These are phyloP conservation scores for Phaeosphaeria sp. DNA, from an alignment of 2,329 filamentous ascomycete genomes.

Conservation along the genomic window DNA sequence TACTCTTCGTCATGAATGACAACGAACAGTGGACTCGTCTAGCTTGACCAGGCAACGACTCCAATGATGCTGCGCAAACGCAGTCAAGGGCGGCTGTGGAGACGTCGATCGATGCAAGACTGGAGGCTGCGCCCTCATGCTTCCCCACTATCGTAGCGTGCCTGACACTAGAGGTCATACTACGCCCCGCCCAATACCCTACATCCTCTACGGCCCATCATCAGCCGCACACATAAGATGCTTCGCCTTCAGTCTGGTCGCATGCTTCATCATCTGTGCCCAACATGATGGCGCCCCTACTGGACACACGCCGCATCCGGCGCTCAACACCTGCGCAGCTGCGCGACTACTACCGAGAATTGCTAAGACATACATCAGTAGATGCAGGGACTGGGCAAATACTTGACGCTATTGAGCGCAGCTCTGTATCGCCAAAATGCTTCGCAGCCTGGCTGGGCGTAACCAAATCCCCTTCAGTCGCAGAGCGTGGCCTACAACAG, in stretches of 20 bases:
- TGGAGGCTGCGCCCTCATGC: not conserved
- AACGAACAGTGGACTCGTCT: no score
- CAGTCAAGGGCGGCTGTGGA: not conserved
- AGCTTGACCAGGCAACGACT: not conserved
- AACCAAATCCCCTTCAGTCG: constrained; percentile 19
- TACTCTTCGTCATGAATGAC: no score
- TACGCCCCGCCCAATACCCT: not conserved
- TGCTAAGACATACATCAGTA: not conserved
- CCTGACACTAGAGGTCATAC: not conserved
- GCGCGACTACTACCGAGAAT: constrained; percentile 11
- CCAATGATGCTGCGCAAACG: not conserved
- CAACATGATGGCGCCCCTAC: not conserved
- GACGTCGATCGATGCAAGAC: not conserved
- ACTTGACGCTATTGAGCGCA: constrained; percentile 15
- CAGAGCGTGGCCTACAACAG: constrained; percentile 29
- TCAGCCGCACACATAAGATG: not conserved
- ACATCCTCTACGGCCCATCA: not conserved
- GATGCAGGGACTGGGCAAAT: constrained; percentile 12
- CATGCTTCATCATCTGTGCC: not conserved
- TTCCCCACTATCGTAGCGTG: not conserved
- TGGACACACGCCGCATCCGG: constrained; percentile 15
- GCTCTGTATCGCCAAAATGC: constrained; percentile 23
- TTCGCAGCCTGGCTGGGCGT: constrained; percentile 36
- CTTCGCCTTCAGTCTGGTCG: not conserved
- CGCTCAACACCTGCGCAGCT: constrained; percentile 6